A percentile compares a stretch with the other conserved stretches of the same genome.
These are phyloP conservation scores for Hygrophoropsis aurantiaca DNA, from an alignment of 768 basidiomycete species.

Conservation along the genomic window DNA sequence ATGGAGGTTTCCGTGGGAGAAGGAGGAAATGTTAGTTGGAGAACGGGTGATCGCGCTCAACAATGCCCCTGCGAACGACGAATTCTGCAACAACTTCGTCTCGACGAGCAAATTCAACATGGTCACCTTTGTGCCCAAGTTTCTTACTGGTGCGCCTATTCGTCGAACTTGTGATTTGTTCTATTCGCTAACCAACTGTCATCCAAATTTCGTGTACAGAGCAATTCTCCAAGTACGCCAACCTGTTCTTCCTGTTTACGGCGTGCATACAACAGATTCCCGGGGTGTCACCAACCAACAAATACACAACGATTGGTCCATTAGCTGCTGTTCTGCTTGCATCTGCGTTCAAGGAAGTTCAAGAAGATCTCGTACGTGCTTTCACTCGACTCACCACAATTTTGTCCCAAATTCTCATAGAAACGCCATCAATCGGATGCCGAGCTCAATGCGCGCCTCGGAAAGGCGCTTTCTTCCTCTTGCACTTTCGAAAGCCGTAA, in stretches of 20 bases:
- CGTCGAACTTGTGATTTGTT: background rate
- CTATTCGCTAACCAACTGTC: background rate
- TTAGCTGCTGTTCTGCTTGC: conserved; percentile 86
- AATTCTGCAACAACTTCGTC: conserved; percentile 79
- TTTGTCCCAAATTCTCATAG: conserved; percentile 32
- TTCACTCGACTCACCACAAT: background rate
- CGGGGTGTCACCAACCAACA: conserved; percentile 93
- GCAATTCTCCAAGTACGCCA: conserved; percentile 99
- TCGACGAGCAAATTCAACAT: conserved; percentile 95
- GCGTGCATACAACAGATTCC: conserved; percentile 98
- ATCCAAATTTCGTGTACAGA: conserved; percentile 46
- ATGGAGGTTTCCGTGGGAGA: conserved; percentile 88
- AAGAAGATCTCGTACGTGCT: conserved; percentile 84
- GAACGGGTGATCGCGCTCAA: conserved; percentile 85
- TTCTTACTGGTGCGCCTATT: conserved; percentile 71
- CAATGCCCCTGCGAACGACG: conserved; percentile 62
- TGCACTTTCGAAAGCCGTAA: conserved; percentile 69
- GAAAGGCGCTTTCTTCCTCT: conserved; percentile 70
- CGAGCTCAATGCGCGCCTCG: conserved; percentile 81
- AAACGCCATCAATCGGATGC: conserved; percentile 97
- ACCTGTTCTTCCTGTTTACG: conserved; percentile 97
- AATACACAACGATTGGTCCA: conserved; percentile 92
- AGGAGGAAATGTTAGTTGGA: conserved; percentile 59
- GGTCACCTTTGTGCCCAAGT: conserved; percentile 87
- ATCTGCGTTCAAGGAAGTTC: conserved; percentile 92